A percentile compares a stretch with the other conserved stretches of the same genome.
phyloP scores from a whole-genome alignment of 108 stramenopile species.

The Hondaea fermentalgiana region DNA sequence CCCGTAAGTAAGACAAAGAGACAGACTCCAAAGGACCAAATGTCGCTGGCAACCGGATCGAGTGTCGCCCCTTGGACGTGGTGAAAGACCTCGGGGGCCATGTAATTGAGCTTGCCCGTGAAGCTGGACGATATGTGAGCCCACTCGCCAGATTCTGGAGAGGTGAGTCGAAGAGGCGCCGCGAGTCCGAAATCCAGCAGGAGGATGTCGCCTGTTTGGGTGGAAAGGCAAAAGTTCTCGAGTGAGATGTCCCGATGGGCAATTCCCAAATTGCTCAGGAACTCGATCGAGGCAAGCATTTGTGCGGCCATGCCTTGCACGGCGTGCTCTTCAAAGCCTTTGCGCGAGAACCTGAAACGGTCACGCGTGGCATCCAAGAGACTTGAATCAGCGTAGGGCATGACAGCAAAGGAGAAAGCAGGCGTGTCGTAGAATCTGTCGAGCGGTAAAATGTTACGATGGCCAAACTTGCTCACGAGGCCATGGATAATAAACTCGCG shows the following conservation, averaged over 20 bases:
- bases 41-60: background rate
- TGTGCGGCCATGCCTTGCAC: background rate
- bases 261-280: background rate
- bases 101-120: background rate
- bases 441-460: background rate
- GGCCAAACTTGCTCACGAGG: background rate
- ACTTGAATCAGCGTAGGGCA: background rate
- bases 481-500: background rate
- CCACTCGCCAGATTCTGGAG: background rate
- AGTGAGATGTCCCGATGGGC: background rate
- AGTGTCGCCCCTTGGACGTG: background rate
- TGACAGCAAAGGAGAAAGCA: background rate
- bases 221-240: background rate
- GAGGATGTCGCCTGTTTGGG: background rate
- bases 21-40: background rate
- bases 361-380: background rate
- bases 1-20: background rate
- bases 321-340: background rate
- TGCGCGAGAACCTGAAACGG: background rate
- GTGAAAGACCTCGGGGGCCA: constrained; percentile 4
- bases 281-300: background rate
- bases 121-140: background rate
- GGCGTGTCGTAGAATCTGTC: background rate
- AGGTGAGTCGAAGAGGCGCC: background rate
- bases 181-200: background rate